These are phyloP conservation scores for Ceratocystis huliohia DNA, from an alignment of 2,329 filamentous ascomycete genomes.

Conservation along the genomic window DNA sequence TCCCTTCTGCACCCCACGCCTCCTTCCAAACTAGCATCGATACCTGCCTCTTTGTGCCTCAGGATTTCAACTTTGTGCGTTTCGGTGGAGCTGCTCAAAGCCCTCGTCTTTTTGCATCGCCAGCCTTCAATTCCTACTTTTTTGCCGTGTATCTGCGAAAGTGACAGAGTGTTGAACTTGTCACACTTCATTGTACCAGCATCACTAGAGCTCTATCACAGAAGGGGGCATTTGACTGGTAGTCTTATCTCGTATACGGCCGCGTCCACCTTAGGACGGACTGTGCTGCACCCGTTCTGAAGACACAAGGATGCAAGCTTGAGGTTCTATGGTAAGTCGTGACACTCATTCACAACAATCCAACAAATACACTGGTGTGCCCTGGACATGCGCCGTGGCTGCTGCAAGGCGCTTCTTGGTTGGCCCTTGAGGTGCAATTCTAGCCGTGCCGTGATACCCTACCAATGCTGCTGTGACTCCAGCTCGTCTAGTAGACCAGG, in stretches of 20 bases:
- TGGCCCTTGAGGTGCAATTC: not conserved
- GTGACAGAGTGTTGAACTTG: not conserved
- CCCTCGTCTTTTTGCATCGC: not conserved
- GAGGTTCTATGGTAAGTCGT: slow-evolving; percentile 5
- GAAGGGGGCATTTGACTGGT: not conserved
- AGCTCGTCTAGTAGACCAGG: not conserved
- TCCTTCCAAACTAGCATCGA: not conserved
- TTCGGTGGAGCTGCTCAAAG: not conserved
- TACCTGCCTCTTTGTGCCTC: not conserved
- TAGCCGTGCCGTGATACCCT: slow-evolving; percentile 2
- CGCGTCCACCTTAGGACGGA: not conserved
- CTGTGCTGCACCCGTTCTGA: not conserved
- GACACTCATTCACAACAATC: not conserved
- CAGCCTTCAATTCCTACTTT: not conserved
- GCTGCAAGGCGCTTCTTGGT: not conserved
- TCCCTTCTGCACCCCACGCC: not conserved
- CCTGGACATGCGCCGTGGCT: slow-evolving; percentile 1
- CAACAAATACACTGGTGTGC: not conserved
- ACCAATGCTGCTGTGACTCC: not conserved
- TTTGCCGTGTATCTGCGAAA: not conserved
- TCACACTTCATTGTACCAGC: not conserved
- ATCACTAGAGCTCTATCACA: not conserved
- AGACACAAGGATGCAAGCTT: not conserved
- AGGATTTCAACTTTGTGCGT: not conserved
- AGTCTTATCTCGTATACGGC: not conserved